A percentile compares a stretch with the other conserved stretches of the same genome.
Conservation (phyloP, 192 early-diverging fungal genomes). For the Podila clonocystis region DNA sequence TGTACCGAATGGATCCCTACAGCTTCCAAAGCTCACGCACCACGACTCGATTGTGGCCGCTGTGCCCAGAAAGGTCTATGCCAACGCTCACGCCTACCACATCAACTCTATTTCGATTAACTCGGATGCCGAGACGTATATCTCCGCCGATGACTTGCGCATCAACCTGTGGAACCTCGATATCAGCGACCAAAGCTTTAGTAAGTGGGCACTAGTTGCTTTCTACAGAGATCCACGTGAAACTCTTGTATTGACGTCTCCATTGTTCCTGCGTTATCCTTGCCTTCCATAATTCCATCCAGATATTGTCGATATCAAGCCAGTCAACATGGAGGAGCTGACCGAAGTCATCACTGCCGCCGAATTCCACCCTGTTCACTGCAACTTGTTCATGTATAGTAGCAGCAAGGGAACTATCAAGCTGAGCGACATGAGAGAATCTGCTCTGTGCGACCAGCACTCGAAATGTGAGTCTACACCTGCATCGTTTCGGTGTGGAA, state of each 20-base stretch:
- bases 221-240: neutral
- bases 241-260: no score
- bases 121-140: conserved; percentile 97
- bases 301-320: conserved; percentile 99
- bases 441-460: conserved; percentile 94
- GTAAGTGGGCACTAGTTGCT: conserved; percentile 42
- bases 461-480: conserved; percentile 76
- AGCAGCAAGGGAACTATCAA: conserved; percentile 99
- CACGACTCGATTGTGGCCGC: conserved; percentile 98
- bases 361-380: conserved; percentile 96
- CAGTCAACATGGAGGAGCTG: conserved; percentile 99
- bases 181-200: conserved; percentile 98
- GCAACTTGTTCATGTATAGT: conserved; percentile 98
- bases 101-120: conserved; percentile 99
- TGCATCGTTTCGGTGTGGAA: neutral
- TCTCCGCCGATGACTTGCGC: conserved; percentile 97
- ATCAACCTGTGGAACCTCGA: conserved; percentile 99
- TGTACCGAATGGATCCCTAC: conserved; percentile 58
- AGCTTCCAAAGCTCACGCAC: conserved; percentile 88
- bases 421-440: conserved; percentile 94
- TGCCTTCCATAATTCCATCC: neutral
- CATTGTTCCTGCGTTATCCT: neutral
- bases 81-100: conserved; percentile 97
- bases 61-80: conserved; percentile 95
- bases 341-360: conserved; percentile 99